Evolutionary conservation across 495 filamentous ascomycete species (phyloP).

Genomic region (Talaromyces ruber): DNA sequence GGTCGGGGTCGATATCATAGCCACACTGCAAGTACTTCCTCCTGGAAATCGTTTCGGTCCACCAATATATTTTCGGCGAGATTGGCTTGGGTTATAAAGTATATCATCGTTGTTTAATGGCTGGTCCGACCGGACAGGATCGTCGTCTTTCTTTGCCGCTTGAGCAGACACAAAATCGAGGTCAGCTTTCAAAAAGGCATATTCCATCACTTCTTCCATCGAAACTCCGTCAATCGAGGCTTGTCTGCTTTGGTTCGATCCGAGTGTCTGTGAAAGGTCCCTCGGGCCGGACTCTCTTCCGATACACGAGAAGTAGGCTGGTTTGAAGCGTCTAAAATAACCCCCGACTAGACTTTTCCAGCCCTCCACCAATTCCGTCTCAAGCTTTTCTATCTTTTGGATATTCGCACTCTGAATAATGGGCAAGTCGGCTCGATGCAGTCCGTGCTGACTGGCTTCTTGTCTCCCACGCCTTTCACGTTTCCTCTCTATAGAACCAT

Average conservation of each 20-base stretch:
- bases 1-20: constrained; percentile 83
- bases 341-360: constrained; percentile 85
- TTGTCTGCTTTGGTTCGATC: constrained; percentile 3
- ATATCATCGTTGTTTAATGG: constrained; percentile 77
- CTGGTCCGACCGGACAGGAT: constrained; percentile 56
- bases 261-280: neutral
- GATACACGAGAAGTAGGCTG: constrained; percentile 46
- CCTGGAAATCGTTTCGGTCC: constrained; percentile 75
- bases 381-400: constrained; percentile 39
- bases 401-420: constrained; percentile 32
- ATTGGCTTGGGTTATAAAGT: constrained; percentile 53
- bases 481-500: neutral
- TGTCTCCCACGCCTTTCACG: constrained; percentile 1
- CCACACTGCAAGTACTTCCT: constrained; percentile 82
- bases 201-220: constrained; percentile 54
- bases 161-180: constrained; percentile 87
- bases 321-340: constrained; percentile 85
- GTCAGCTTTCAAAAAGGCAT: constrained; percentile 88
- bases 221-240: constrained; percentile 18
- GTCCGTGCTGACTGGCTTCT: neutral
- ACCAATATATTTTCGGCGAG: constrained; percentile 52
- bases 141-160: constrained; percentile 63
- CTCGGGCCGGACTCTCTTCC: constrained; percentile 1
- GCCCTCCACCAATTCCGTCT: constrained; percentile 58
- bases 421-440: constrained; percentile 17